Conservation (phyloP, 257 asterid genomes). For the Solanum appendiculatum region DNA sequence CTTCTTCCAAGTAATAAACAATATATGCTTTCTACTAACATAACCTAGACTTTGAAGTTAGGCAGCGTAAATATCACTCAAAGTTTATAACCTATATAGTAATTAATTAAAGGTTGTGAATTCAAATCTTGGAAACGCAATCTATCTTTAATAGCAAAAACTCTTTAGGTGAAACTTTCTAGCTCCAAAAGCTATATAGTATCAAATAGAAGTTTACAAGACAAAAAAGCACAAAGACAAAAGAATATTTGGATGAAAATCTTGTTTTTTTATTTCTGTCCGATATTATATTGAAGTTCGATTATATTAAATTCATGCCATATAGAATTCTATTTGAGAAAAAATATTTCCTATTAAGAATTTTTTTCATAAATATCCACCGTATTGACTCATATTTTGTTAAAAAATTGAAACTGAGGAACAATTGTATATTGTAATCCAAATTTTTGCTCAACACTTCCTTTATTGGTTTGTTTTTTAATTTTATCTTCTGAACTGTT, state of each 20-base stretch:
- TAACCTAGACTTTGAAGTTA: not conserved
- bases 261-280: too few relatives aligned
- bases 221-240: not conserved
- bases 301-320: too few relatives aligned
- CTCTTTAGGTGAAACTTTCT: too few relatives aligned
- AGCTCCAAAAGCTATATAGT: not conserved
- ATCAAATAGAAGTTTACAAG: not conserved
- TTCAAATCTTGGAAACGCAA: too few relatives aligned
- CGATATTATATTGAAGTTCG: rapidly evolving
- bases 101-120: not conserved
- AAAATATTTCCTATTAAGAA: rapidly evolving
- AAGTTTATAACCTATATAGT: not conserved
- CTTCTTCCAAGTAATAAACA: not conserved
- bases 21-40: not conserved
- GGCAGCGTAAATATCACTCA: not conserved
- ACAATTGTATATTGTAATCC: not conserved
- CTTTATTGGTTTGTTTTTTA: not conserved
- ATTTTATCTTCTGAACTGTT: not conserved
- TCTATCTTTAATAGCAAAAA: too few relatives aligned
- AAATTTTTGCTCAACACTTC: not conserved
- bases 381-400: not conserved
- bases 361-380: not conserved
- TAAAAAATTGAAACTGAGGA: not conserved
- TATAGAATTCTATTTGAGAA: rapidly evolving
- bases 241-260: not conserved